phyloP scores from a whole-genome alignment of 805 yeast genomes.

The Wickerhamomyces bovis region DNA sequence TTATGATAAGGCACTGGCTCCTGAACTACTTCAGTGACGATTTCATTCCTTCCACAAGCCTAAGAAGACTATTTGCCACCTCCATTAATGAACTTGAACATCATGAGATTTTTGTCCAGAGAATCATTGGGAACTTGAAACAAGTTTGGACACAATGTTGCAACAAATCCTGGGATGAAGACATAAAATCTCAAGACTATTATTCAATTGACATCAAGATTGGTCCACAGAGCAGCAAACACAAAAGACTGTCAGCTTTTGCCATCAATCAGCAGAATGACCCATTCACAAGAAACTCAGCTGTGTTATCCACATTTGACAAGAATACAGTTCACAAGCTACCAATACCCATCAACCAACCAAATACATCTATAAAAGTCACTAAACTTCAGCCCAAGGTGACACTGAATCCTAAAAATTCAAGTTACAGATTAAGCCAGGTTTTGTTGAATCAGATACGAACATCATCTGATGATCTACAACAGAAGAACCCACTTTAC shows the following conservation, averaged over 20 bases:
- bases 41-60: conserved; percentile 48
- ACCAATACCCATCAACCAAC: conserved; percentile 9
- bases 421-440: conserved; percentile 17
- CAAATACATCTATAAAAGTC: background rate
- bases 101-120: conserved; percentile 24
- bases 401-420: conserved; percentile 21
- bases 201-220: conserved; percentile 16
- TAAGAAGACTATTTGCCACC: conserved; percentile 40
- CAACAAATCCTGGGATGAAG: conserved; percentile 24
- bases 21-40: conserved; percentile 84
- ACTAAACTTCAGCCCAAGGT: conserved; percentile 14
- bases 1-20: conserved; percentile 83
- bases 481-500: conserved; percentile 12
- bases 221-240: conserved; percentile 24
- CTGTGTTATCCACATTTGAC: conserved; percentile 28
- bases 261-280: conserved; percentile 33
- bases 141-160: conserved; percentile 41
- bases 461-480: background rate
- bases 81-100: conserved; percentile 24
- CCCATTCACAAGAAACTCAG: conserved; percentile 37
- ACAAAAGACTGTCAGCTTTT: conserved; percentile 30
- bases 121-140: conserved; percentile 40
- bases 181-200: conserved; percentile 23
- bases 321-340: conserved; percentile 17
- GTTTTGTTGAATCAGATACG: background rate